These are phyloP conservation scores for Lyophyllum atratum DNA, from an alignment of 768 basidiomycete species.

Conservation along the genomic window DNA sequence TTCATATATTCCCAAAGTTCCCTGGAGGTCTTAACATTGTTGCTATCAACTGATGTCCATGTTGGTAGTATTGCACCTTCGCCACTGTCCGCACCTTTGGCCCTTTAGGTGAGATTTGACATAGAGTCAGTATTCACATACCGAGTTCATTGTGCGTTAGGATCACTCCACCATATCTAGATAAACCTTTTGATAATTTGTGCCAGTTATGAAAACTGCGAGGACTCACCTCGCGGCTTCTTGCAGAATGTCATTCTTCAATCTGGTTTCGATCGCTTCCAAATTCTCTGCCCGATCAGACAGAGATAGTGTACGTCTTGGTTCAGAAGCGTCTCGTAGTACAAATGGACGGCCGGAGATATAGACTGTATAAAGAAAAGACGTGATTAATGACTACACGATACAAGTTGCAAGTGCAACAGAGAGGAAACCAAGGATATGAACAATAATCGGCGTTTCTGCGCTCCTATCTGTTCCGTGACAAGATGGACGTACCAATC, in stretches of 20 bases:
- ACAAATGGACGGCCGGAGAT: constrained; percentile 94
- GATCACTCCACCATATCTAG: constrained; percentile 85
- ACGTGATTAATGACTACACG: constrained; percentile 11
- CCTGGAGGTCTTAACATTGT: constrained; percentile 81
- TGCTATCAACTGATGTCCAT: constrained; percentile 80
- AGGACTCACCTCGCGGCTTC: constrained; percentile 68
- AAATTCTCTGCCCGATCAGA: constrained; percentile 95
- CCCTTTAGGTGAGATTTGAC: background rate
- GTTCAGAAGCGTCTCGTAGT: constrained; percentile 83
- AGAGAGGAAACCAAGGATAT: background rate
- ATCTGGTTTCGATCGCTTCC: constrained; percentile 85
- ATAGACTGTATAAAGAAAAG: constrained; percentile 53
- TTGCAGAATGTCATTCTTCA: constrained; percentile 89
- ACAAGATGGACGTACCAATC: constrained; percentile 56
- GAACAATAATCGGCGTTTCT: background rate
- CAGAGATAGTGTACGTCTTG: constrained; percentile 73
- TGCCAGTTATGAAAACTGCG: background rate
- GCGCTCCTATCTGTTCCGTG: background rate
- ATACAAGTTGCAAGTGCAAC: background rate
- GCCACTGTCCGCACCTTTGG: constrained; percentile 55
- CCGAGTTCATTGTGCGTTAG: constrained; percentile 93
- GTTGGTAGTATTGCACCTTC: constrained; percentile 86
- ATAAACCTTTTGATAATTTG: constrained; percentile 3
- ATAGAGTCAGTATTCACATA: constrained; percentile 30
- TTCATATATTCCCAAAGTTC: constrained; percentile 86